These are phyloP conservation scores for Baudoinia panamericana DNA, from an alignment of 495 filamentous ascomycete genomes.

Conservation along the genomic window DNA sequence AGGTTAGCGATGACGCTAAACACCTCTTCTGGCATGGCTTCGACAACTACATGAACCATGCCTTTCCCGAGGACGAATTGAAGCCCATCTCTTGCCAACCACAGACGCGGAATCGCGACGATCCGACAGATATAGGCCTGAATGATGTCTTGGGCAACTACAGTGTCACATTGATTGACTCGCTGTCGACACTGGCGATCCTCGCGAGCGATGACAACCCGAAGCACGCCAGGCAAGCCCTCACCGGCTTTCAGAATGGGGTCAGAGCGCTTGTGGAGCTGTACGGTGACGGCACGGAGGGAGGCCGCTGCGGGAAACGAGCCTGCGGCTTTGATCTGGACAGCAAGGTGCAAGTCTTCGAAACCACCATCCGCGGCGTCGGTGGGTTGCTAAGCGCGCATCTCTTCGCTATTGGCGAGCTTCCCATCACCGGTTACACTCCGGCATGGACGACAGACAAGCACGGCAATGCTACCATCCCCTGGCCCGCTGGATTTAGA, in stretches of 20 bases:
- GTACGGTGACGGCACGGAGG: slow-evolving; percentile 73
- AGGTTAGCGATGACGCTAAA: slow-evolving; percentile 59
- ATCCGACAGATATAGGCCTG: slow-evolving; percentile 70
- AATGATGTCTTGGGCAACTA: slow-evolving; percentile 97
- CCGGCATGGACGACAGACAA: slow-evolving; percentile 29
- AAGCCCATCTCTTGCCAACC: slow-evolving; percentile 76
- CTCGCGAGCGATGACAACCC: slow-evolving; percentile 51
- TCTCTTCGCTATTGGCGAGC: slow-evolving; percentile 76
- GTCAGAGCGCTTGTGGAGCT: slow-evolving; percentile 64
- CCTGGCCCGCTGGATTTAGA: slow-evolving; percentile 62
- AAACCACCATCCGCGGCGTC: slow-evolving; percentile 87
- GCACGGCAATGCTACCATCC: slow-evolving; percentile 41
- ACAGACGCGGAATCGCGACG: slow-evolving; percentile 64
- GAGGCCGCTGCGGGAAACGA: slow-evolving; percentile 58
- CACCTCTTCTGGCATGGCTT: slow-evolving; percentile 96
- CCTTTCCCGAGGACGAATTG: slow-evolving; percentile 95
- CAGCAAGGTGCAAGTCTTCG: slow-evolving; percentile 96
- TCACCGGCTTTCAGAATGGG: slow-evolving; percentile 67
- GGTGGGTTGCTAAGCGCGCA: slow-evolving; percentile 88
- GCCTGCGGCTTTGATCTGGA: slow-evolving; percentile 87
- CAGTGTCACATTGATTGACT: slow-evolving; percentile 88
- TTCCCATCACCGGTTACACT: slow-evolving; percentile 68
- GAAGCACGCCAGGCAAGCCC: slow-evolving; percentile 42
- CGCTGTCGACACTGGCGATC: slow-evolving; percentile 83
- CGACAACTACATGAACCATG: slow-evolving; percentile 84